A percentile compares a stretch with the other conserved stretches of the same genome.
Evolutionary conservation across 345 rosid genomes (phyloP).

Genomic region (Eucalyptus albens): DNA sequence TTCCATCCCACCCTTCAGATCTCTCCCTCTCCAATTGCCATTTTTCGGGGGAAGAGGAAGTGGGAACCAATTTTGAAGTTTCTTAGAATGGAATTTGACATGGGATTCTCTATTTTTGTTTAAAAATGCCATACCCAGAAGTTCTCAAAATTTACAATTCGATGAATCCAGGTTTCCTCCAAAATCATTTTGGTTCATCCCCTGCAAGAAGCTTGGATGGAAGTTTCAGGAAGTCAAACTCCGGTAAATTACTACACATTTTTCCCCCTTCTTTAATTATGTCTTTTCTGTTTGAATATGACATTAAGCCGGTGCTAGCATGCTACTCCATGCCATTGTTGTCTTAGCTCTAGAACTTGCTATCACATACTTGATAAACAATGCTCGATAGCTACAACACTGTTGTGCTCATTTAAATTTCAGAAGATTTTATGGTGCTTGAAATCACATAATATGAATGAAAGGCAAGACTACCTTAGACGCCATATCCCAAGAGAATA

Average conservation of each 20-base stretch:
- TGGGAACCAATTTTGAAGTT: not conserved
- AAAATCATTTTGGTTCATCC: slow-evolving; percentile 16
- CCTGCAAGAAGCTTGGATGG: slow-evolving; percentile 21
- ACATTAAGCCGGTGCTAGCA: not conserved
- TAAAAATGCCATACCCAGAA: not conserved
- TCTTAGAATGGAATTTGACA: not conserved
- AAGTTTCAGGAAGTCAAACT: slow-evolving; percentile 31
- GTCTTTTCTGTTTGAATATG: not conserved
- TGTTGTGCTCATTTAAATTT: not conserved
- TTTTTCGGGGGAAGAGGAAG: not conserved
- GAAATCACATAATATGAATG: not conserved
- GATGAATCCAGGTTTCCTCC: slow-evolving; percentile 18
- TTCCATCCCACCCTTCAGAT: not conserved
- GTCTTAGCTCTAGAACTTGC: not conserved
- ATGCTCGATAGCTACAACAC: not conserved
- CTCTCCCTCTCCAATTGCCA: not conserved
- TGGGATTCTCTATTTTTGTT: not conserved
- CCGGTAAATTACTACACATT: slow-evolving; percentile 11
- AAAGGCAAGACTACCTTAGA: not conserved
- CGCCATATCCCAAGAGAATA: not conserved
- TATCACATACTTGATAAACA: not conserved
- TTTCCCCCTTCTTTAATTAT: not conserved
- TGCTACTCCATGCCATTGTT: not conserved
- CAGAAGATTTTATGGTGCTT: not conserved
- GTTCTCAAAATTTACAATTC: not conserved